These are phyloP conservation scores for Cucurbita pepo DNA, from an alignment of 306 rosid species.

Conservation along the genomic window DNA sequence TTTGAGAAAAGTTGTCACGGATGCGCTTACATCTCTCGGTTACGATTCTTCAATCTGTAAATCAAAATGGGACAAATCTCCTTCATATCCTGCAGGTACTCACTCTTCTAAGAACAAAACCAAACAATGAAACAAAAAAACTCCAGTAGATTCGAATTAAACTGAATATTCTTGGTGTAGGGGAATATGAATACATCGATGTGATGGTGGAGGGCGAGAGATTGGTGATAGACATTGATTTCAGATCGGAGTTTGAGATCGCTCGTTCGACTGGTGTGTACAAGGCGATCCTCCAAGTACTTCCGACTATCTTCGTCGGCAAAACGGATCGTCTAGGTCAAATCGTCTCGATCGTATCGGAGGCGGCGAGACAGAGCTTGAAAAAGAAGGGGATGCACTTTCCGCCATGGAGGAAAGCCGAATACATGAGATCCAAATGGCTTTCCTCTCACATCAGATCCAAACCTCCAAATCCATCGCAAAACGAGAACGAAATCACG, in stretches of 20 bases:
- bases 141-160: not conserved
- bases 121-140: not conserved
- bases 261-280: constrained; percentile 78
- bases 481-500: not conserved
- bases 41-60: constrained; percentile 71
- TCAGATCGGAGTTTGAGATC: constrained; percentile 84
- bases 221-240: constrained; percentile 68
- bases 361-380: constrained; percentile 67
- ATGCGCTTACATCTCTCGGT: constrained; percentile 55
- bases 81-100: constrained; percentile 66
- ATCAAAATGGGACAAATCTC: constrained; percentile 81
- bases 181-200: constrained; percentile 87
- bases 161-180: constrained; percentile 19
- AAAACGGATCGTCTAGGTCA: constrained; percentile 62
- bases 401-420: constrained; percentile 94
- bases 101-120: not conserved
- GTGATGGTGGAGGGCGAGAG: constrained; percentile 60
- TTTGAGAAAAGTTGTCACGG: constrained; percentile 47
- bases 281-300: constrained; percentile 53
- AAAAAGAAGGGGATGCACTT: constrained; percentile 92
- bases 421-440: constrained; percentile 88
- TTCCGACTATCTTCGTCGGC: constrained; percentile 75
- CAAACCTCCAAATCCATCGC: constrained; percentile 4
- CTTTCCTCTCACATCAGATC: constrained; percentile 44
- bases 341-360: constrained; percentile 51